Percentiles rank a stretch among this genome's conserved stretches.
Conservation (phyloP, 73 alveolate genomes). For the Uronychia setigera region DNA sequence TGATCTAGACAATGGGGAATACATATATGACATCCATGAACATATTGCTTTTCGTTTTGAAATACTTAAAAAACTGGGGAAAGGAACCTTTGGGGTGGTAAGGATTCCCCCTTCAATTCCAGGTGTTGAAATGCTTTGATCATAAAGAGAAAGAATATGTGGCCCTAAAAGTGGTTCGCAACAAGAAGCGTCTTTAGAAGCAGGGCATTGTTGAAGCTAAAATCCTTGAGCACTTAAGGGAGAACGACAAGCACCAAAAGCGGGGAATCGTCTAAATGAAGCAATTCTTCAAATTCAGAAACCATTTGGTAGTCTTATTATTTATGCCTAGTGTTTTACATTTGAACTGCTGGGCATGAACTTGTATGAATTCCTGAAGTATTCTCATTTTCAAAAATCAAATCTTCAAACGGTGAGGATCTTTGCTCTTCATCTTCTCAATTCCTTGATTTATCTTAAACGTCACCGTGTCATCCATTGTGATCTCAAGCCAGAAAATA, state of each 20-base stretch:
- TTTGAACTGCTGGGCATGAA: conserved; percentile 82
- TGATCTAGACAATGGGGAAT: conserved; percentile 95
- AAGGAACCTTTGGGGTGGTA: conserved; percentile 81
- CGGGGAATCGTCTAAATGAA: conserved; percentile 69
- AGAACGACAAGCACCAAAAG: conserved; percentile 54
- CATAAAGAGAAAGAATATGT: conserved; percentile 63
- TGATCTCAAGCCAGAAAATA: conserved; percentile 93
- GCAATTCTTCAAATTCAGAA: conserved; percentile 53
- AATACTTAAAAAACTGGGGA: conserved; percentile 78
- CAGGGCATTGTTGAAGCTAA: conserved; percentile 80
- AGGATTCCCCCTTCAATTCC: not conserved
- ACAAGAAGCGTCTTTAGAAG: conserved; percentile 73
- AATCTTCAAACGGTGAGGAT: conserved; percentile 28
- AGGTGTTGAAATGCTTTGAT: conserved; percentile 76
- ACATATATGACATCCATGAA: conserved; percentile 76
- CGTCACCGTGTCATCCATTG: conserved; percentile 85
- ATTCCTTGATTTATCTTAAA: conserved; percentile 70
- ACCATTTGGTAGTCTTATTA: conserved; percentile 45
- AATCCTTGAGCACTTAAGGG: conserved; percentile 62
- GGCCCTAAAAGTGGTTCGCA: conserved; percentile 76
- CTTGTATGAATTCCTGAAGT: conserved; percentile 80
- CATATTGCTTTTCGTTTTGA: conserved; percentile 90
- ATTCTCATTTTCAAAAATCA: conserved; percentile 54
- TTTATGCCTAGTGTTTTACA: conserved; percentile 39
- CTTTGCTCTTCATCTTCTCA: conserved; percentile 71